phyloP scores from a whole-genome alignment of 352 stramenopile genomes.

The Globisporangium sylvaticum region DNA sequence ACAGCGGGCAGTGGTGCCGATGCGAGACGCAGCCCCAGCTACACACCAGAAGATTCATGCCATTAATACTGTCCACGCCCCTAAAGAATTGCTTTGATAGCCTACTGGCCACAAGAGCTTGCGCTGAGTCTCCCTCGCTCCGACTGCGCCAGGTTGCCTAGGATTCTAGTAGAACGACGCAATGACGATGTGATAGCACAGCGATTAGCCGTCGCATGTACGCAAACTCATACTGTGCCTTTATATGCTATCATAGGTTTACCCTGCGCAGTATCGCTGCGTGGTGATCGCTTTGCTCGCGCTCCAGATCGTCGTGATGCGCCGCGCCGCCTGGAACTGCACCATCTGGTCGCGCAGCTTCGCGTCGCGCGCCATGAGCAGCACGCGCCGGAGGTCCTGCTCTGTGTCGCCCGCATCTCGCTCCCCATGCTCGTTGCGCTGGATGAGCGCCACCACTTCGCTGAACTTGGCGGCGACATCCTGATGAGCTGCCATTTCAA shows the following conservation, averaged over 20 bases:
- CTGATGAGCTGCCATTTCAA: conserved; percentile 1
- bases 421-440: conserved; percentile 40
- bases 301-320: conserved; percentile 39
- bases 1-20: conserved; percentile 63
- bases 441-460: conserved; percentile 51
- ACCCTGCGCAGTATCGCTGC: conserved; percentile 30
- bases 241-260: no score
- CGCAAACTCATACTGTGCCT: conserved; percentile 16
- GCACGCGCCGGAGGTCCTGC: conserved; percentile 41
- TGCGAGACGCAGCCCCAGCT: conserved; percentile 73
- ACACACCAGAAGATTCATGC: no score
- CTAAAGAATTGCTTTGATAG: no score
- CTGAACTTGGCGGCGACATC: conserved; percentile 31
- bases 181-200: no score
- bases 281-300: conserved; percentile 13
- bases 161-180: conserved; percentile 31
- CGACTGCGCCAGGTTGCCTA: conserved; percentile 54
- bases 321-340: conserved; percentile 48
- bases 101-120: conserved; percentile 57
- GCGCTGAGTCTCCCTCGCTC: conserved; percentile 51
- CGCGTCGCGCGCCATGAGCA: conserved; percentile 49
- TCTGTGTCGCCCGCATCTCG: conserved; percentile 39
- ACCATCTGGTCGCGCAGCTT: conserved; percentile 52
- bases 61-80: no score
- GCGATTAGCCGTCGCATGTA: no score